Evolutionary conservation across 768 basidiomycete species (phyloP).

Genomic region (Trametes sanguinea): DNA sequence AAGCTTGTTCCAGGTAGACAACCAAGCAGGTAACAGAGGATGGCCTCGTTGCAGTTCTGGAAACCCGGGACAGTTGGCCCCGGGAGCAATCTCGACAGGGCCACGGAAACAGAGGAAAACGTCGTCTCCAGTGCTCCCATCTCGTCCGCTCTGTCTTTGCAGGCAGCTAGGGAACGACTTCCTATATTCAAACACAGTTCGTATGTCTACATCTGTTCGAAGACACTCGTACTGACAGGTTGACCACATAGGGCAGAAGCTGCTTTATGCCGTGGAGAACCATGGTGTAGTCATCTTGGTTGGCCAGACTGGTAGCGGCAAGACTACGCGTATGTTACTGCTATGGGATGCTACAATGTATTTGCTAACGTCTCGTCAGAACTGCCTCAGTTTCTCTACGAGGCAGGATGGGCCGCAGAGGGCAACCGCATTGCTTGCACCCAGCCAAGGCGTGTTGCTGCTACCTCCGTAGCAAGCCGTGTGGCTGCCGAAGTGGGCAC

Average conservation of each 20-base stretch:
- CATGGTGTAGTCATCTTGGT: constrained; percentile 86
- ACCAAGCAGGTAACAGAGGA: constrained; percentile 21
- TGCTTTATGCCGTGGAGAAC: constrained; percentile 83
- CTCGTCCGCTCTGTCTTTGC: constrained; percentile 59
- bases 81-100: constrained; percentile 86
- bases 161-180: constrained; percentile 75
- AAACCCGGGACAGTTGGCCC: constrained; percentile 85
- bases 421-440: constrained; percentile 90
- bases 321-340: constrained; percentile 83
- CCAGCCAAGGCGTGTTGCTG: constrained; percentile 90
- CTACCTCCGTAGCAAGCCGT: constrained; percentile 88
- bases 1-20: too few relatives aligned
- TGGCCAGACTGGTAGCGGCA: constrained; percentile 95
- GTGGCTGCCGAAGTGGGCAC: constrained; percentile 93
- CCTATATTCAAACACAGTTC: constrained; percentile 91
- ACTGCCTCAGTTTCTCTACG: constrained; percentile 91
- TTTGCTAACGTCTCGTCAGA: constrained; percentile 47
- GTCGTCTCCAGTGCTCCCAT: constrained; percentile 66
- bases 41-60: constrained; percentile 76
- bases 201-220: constrained; percentile 23
- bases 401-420: constrained; percentile 88
- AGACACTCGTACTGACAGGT: background rate
- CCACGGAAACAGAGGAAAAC: constrained; percentile 72
- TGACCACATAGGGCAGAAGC: constrained; percentile 58
- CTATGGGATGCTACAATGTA: background rate